phyloP scores from a whole-genome alignment of 139 green algal species.

The Chlorella sp. region DNA sequence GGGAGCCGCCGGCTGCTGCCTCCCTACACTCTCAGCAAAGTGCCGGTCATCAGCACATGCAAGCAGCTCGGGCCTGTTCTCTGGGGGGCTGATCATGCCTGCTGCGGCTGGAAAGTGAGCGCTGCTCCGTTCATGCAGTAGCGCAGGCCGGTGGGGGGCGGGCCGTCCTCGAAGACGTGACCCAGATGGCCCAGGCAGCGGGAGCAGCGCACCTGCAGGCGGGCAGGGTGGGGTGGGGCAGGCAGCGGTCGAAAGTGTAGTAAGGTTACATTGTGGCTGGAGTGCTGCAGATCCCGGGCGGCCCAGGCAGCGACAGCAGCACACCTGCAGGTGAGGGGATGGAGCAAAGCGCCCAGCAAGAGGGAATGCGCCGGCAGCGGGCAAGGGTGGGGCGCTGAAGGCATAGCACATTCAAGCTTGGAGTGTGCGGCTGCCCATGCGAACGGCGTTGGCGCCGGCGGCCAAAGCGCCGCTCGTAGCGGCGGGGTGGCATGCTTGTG shows the following conservation, averaged over 20 bases:
- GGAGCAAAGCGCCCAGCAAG: not conserved
- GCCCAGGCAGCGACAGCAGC: constrained; percentile 51
- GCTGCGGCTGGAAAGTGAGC: constrained; percentile 64
- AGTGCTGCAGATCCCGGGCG: too few relatives aligned
- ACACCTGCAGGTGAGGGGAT: constrained; percentile 42
- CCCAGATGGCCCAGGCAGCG: constrained; percentile 67
- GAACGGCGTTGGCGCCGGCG: not conserved
- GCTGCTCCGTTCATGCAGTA: constrained; percentile 93
- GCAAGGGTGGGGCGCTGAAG: too few relatives aligned
- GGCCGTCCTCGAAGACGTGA: constrained; percentile 90
- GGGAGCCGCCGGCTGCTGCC: too few relatives aligned
- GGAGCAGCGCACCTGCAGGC: constrained; percentile 55
- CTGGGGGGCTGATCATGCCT: too few relatives aligned
- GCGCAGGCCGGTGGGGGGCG: constrained; percentile 77
- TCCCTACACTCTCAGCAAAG: too few relatives aligned
- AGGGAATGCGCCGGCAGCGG: too few relatives aligned
- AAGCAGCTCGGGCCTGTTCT: not conserved
- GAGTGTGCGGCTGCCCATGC: not conserved
- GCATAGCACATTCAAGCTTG: too few relatives aligned
- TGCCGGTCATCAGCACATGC: too few relatives aligned
- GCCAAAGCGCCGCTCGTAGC: not conserved
- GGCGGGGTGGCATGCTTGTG: not conserved
- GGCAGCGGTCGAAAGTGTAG: too few relatives aligned
- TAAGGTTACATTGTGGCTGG: too few relatives aligned
- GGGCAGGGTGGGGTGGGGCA: too few relatives aligned